Evolutionary conservation across 371 early-diverging fungal species (phyloP).

Genomic region (Actinomortierella ambigua): DNA sequence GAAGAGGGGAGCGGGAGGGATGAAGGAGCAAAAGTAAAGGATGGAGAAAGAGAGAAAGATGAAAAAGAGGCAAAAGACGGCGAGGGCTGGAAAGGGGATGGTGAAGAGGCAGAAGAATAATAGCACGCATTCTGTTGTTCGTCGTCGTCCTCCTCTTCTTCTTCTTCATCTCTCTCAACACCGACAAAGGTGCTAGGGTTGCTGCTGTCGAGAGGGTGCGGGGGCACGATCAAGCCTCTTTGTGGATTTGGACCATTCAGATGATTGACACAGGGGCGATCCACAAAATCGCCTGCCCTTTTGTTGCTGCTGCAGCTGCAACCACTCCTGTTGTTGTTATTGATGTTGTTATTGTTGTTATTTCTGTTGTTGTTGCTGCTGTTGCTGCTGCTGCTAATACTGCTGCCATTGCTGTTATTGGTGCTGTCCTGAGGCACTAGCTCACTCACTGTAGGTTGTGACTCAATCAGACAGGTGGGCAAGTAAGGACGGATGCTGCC

Average conservation of each 20-base stretch:
- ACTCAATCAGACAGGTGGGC: no score
- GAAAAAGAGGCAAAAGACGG: neutral
- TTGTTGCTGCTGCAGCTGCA: conserved; percentile 2
- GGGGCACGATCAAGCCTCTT: neutral
- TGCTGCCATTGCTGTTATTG: no score
- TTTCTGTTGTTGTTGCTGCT: neutral
- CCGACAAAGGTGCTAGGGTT: conserved; percentile 1
- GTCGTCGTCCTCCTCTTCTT: no score
- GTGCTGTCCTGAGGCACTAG: no score
- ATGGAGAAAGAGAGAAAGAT: neutral
- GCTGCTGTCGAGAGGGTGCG: neutral
- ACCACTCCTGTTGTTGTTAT: neutral
- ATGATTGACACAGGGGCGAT: no score
- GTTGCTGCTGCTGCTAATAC: neutral
- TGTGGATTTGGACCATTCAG: neutral
- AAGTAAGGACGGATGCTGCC: no score
- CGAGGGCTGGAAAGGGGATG: neutral
- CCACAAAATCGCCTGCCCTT: neutral
- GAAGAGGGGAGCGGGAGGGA: neutral
- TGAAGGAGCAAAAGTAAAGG: conserved; percentile 6
- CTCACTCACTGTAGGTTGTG: no score
- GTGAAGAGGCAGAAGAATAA: conserved; percentile 9
- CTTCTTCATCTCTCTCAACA: no score
- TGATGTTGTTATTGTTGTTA: conserved; percentile 1
- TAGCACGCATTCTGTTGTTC: no score